Evolutionary conservation across 1,139 yeast genomes (phyloP), one percentile per base, ranked within the genome.

Genomic region (Fermentozyma sake): DNA sequence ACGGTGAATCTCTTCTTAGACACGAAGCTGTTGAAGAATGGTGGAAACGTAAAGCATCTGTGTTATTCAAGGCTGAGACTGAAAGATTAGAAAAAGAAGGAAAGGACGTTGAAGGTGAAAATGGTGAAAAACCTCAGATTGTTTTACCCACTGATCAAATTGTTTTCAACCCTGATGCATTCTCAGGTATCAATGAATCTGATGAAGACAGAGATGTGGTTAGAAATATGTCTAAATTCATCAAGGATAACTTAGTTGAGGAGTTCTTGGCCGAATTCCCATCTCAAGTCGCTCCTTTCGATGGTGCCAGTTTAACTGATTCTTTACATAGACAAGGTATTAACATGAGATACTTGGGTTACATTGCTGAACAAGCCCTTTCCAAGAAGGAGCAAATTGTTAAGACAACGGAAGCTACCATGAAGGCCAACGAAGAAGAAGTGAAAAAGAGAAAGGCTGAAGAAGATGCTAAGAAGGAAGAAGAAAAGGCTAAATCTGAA

Each of bases 11-110:
- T 11, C 72, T 83, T 18, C 47, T 91, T 27, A 79, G 98, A 61
- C 79, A 78, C 37, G 97, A 91, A 59, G 91, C 95, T 8, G 76
- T 91, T 29, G 89, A 80, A 44, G 85, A 79, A 46, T 89, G 95
- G 95, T 86, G 94, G 82, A 74, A 74, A 48, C 58, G 76, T 41
- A 76, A 79, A 47, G 71, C 80, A 7, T 75, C 82, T 12, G 70
- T 64, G 14, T 69, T 74, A 26, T 56, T 61, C 39, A 73, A 72
- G 42, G 56, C 51, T 2, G 76, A 74, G 41, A 61, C 77, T 18
- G 77, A 70, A 27, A 55, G 53, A 28, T 52, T 70, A 26, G 71
- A 66, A 31, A 61, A 63, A 18, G 81, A 72, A 38, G 67, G 65
- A 16, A 58, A 57, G 29, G 45, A 48, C 16, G 69, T 51, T 14